These are phyloP conservation scores for Penicillium ochrochloron DNA, from an alignment of 495 filamentous ascomycete genomes.

Conservation along the genomic window DNA sequence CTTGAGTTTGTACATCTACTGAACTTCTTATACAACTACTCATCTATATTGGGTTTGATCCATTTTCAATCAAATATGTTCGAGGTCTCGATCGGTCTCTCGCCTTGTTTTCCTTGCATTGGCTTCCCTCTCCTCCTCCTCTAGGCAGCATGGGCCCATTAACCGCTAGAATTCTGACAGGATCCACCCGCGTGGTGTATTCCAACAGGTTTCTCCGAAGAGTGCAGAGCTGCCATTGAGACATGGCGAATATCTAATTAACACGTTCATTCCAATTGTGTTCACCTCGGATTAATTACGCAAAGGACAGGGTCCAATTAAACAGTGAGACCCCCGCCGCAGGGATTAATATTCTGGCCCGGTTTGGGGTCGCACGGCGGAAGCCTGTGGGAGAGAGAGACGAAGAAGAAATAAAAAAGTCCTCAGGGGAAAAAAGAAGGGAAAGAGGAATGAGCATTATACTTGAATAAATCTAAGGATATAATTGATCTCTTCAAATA, in stretches of 20 bases:
- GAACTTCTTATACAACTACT: background rate
- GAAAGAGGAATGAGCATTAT: background rate
- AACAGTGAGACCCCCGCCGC: background rate
- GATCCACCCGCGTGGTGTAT: constrained; percentile 18
- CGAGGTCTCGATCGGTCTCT: background rate
- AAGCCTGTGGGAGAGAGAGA: background rate
- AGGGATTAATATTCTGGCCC: constrained; percentile 1
- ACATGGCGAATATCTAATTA: background rate
- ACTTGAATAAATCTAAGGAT: background rate
- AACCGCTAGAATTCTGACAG: constrained; percentile 24
- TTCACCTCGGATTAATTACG: background rate
- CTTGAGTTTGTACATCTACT: background rate
- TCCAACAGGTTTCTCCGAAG: background rate
- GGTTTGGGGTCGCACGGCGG: constrained; percentile 14
- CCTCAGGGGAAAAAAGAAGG: constrained; percentile 9
- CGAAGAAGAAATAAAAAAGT: constrained; percentile 3
- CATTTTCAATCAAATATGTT: background rate
- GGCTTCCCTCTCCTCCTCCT: background rate
- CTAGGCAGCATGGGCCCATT: constrained; percentile 25
- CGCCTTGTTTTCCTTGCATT: background rate
- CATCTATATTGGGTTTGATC: background rate
- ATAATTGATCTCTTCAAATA: background rate
- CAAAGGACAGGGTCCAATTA: background rate
- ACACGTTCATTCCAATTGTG: background rate
- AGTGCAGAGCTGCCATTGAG: background rate